These are phyloP conservation scores for Psilocybe cubensis DNA, from an alignment of 768 basidiomycete genomes.

Conservation along the genomic window DNA sequence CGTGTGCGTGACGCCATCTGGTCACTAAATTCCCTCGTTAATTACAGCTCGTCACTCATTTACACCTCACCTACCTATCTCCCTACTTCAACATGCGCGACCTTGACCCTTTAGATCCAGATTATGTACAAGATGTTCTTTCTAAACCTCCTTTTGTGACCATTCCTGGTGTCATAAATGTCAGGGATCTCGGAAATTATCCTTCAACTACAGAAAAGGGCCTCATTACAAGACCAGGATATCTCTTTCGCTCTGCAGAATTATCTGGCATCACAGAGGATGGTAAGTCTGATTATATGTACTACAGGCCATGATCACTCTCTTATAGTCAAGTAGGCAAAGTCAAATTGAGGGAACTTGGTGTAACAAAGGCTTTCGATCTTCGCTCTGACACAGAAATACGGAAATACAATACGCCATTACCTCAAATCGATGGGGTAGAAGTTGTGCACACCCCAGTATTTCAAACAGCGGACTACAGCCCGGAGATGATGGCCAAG, in stretches of 20 bases:
- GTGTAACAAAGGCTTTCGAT: conserved; percentile 73
- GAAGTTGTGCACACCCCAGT: conserved; percentile 66
- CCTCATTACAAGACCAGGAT: conserved; percentile 57
- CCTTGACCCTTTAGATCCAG: conserved; percentile 68
- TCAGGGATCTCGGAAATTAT: conserved; percentile 73
- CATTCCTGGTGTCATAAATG: conserved; percentile 76
- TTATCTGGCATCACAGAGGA: conserved; percentile 70
- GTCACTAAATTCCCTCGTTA: conserved; percentile 17
- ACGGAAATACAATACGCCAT: conserved; percentile 67
- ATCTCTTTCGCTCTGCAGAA: conserved; percentile 73
- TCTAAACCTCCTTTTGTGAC: conserved; percentile 72
- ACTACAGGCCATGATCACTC: neutral
- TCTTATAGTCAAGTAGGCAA: conserved; percentile 48
- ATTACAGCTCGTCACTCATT: conserved; percentile 1
- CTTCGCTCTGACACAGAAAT: conserved; percentile 83
- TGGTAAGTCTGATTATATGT: conserved; percentile 43
- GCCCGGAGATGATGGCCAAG: conserved; percentile 84
- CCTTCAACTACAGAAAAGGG: conserved; percentile 49
- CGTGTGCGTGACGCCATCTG: conserved; percentile 34
- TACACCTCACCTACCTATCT: neutral
- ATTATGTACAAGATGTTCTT: conserved; percentile 63
- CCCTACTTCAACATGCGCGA: conserved; percentile 40
- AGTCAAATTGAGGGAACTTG: conserved; percentile 57
- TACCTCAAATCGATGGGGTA: conserved; percentile 67
- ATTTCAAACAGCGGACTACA: conserved; percentile 76